Conservation (phyloP, 805 yeast species). For the Candida nemodendra region DNA sequence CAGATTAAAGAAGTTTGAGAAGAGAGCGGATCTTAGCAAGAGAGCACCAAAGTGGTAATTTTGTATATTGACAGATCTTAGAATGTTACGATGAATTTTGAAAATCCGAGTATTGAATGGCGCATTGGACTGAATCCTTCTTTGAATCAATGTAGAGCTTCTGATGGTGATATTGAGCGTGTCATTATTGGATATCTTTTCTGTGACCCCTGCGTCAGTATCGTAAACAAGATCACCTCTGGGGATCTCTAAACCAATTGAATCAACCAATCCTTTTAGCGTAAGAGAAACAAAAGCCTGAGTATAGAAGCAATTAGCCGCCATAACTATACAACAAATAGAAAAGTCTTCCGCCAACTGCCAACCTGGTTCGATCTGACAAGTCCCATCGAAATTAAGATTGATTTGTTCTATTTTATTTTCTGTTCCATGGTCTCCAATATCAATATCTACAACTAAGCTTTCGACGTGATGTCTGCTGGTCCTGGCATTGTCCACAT, state of each 20-base stretch:
- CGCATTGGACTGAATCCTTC: conserved; percentile 5
- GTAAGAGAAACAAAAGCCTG: conserved; percentile 15
- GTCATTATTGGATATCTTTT: conserved; percentile 1
- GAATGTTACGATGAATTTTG: conserved; percentile 9
- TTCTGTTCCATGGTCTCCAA: conserved; percentile 1
- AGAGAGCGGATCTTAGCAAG: conserved; percentile 12
- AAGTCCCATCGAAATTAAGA: conserved; percentile 8
- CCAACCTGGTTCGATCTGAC: conserved; percentile 11
- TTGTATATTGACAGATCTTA: conserved; percentile 11
- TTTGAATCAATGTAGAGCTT: conserved; percentile 9
- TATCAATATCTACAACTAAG: conserved; percentile 8
- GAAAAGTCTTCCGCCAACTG: conserved; percentile 8
- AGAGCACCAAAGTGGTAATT: conserved; percentile 13
- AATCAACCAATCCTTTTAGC: conserved; percentile 11
- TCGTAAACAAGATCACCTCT: conserved; percentile 11
- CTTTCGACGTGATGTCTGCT: conserved; percentile 8
- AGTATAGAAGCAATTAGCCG: conserved; percentile 9
- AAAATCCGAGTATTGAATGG: conserved; percentile 13
- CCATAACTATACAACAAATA: conserved; percentile 10
- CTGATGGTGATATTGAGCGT: conserved; percentile 4
- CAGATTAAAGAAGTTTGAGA: conserved; percentile 12
- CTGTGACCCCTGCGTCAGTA: conserved; percentile 10
- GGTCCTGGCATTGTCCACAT: conserved; percentile 2
- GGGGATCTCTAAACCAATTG: conserved; percentile 10
- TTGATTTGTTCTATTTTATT: conserved; percentile 2